Percentiles rank a stretch among this genome's conserved stretches.
These are phyloP conservation scores for Globisporangium sylvaticum DNA, from an alignment of 352 stramenopile genomes.

Conservation along the genomic window DNA sequence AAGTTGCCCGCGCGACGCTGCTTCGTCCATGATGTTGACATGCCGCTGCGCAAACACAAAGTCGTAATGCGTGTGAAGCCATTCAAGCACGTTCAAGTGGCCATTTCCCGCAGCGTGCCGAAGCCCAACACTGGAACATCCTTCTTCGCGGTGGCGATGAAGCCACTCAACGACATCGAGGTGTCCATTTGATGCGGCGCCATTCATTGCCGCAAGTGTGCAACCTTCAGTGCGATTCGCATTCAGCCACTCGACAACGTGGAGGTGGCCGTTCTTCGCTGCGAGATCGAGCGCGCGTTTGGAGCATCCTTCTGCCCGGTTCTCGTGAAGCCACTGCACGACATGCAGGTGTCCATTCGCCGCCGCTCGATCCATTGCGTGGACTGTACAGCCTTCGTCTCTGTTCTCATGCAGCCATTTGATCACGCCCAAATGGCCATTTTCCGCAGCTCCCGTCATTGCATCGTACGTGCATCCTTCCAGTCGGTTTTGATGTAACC, in stretches of 20 bases:
- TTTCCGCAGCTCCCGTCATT: slow-evolving; percentile 36
- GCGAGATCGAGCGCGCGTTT: slow-evolving; percentile 42
- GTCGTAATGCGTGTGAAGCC: slow-evolving; percentile 30
- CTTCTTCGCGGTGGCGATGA: slow-evolving; percentile 36
- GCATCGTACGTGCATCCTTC: slow-evolving; percentile 37
- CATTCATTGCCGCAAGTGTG: slow-evolving; percentile 44
- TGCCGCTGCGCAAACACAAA: slow-evolving; percentile 21
- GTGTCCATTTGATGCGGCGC: slow-evolving; percentile 38
- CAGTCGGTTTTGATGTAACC: slow-evolving; percentile 30
- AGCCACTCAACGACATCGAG: slow-evolving; percentile 56
- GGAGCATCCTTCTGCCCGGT: slow-evolving; percentile 35
- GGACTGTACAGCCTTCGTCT: slow-evolving; percentile 31
- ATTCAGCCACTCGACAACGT: slow-evolving; percentile 49
- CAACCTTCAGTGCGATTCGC: slow-evolving; percentile 32
- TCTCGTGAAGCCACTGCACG: slow-evolving; percentile 40
- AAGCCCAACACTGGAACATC: slow-evolving; percentile 29
- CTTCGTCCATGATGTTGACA: slow-evolving; percentile 40
- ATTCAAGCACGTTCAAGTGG: slow-evolving; percentile 33
- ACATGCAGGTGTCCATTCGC: slow-evolving; percentile 41
- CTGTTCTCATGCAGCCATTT: slow-evolving; percentile 33
- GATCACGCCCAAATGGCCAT: slow-evolving; percentile 34
- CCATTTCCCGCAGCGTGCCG: slow-evolving; percentile 37
- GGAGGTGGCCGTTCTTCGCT: slow-evolving; percentile 48
- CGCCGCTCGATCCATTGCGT: slow-evolving; percentile 47
- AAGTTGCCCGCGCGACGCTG: slow-evolving; percentile 31